phyloP scores from a whole-genome alignment of 768 basidiomycete genomes.

The Mycena capillaripes region DNA sequence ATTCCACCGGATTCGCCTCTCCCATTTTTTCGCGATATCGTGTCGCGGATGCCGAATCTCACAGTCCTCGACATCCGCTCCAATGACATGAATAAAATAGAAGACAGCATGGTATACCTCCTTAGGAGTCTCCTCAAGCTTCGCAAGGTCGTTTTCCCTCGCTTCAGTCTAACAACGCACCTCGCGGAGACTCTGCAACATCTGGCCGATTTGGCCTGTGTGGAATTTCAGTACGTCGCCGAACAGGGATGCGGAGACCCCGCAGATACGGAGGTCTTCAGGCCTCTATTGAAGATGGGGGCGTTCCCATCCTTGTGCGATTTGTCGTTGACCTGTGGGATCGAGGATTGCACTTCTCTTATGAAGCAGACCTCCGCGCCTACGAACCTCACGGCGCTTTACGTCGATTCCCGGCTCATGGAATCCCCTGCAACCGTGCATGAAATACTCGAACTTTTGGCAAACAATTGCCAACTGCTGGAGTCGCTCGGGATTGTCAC shows the following conservation, averaged over 20 bases:
- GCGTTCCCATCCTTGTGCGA: slow-evolving; percentile 70
- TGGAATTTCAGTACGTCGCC: slow-evolving; percentile 69
- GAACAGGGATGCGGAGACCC: slow-evolving; percentile 63
- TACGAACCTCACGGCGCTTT: slow-evolving; percentile 62
- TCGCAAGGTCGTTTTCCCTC: slow-evolving; percentile 63
- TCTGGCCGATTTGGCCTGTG: slow-evolving; percentile 54
- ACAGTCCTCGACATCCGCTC: slow-evolving; percentile 62
- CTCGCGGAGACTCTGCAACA: slow-evolving; percentile 63
- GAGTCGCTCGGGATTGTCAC: slow-evolving; percentile 59
- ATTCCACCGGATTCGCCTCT: neutral
- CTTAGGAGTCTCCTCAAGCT: slow-evolving; percentile 58
- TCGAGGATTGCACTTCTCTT: slow-evolving; percentile 61
- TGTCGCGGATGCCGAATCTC: slow-evolving; percentile 66
- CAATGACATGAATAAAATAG: slow-evolving; percentile 53
- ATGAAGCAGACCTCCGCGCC: slow-evolving; percentile 62
- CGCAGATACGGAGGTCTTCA: slow-evolving; percentile 59
- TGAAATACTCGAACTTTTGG: slow-evolving; percentile 58
- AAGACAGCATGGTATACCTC: slow-evolving; percentile 56
- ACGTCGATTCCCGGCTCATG: slow-evolving; percentile 62
- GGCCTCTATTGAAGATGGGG: slow-evolving; percentile 59
- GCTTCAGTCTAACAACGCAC: slow-evolving; percentile 62
- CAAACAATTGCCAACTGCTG: slow-evolving; percentile 64
- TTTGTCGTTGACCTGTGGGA: slow-evolving; percentile 59
- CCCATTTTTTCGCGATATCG: slow-evolving; percentile 53
- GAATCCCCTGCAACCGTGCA: slow-evolving; percentile 59